A percentile compares a stretch with the other conserved stretches of the same genome.
Conservation (phyloP, 2,329 filamentous ascomycete genomes). For the Talaromyces piceae region DNA sequence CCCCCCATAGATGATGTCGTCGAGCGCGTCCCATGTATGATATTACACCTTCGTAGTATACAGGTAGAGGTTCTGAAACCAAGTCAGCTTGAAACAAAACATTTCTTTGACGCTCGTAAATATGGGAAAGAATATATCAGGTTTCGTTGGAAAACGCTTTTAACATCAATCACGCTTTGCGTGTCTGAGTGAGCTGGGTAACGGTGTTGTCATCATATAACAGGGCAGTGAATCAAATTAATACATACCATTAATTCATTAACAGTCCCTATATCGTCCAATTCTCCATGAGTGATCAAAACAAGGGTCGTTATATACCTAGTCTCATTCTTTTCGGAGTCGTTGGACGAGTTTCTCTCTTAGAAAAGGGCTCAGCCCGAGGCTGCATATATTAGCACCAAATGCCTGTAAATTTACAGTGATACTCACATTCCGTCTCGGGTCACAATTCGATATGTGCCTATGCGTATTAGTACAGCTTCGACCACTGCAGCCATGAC, state of each 20-base stretch:
- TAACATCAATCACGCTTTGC: slow-evolving; percentile 13
- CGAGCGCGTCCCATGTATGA: neutral
- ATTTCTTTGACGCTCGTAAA: neutral
- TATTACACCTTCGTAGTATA: neutral
- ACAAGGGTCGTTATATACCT: neutral
- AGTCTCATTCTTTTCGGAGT: slow-evolving; percentile 27
- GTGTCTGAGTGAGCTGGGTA: slow-evolving; percentile 14
- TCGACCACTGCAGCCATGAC: neutral
- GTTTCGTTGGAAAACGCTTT: slow-evolving; percentile 11
- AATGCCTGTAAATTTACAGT: neutral
- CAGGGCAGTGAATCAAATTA: neutral
- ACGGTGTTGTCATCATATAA: slow-evolving; percentile 12
- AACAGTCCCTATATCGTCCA: neutral
- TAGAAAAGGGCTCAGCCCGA: slow-evolving; percentile 43
- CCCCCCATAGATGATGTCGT: neutral
- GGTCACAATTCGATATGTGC: slow-evolving; percentile 55
- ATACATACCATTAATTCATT: slow-evolving; percentile 1
- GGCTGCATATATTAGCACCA: slow-evolving; percentile 20
- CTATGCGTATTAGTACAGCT: slow-evolving; percentile 18
- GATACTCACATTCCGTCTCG: slow-evolving; percentile 50
- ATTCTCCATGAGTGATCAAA: neutral
- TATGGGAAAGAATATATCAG: slow-evolving; percentile 3
- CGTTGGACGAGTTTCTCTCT: slow-evolving; percentile 43
- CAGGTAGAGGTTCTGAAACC: neutral
- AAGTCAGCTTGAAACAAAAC: neutral